These are phyloP conservation scores for Termitomyces sp. DNA, from an alignment of 768 basidiomycete species.

Conservation along the genomic window DNA sequence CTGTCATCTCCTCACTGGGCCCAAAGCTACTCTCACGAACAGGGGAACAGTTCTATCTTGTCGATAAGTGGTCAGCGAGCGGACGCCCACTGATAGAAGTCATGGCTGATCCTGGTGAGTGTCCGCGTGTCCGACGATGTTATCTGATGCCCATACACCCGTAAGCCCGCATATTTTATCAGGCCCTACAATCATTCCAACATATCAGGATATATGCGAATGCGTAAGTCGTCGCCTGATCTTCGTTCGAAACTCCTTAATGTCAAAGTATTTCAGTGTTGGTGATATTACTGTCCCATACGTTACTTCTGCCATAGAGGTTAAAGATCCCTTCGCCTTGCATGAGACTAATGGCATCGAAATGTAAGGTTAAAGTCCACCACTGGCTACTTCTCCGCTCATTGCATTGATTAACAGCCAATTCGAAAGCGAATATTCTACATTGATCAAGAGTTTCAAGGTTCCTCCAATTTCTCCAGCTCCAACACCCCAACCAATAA, in stretches of 20 bases:
- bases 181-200: slow-evolving; percentile 60
- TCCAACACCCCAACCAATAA: slow-evolving; percentile 27
- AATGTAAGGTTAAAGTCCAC: slow-evolving; percentile 36
- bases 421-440: slow-evolving; percentile 48
- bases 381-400: neutral
- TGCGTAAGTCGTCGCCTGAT: slow-evolving; percentile 38
- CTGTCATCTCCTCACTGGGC: slow-evolving; percentile 48
- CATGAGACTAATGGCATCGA: slow-evolving; percentile 51
- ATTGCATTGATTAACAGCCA: slow-evolving; percentile 31
- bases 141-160: neutral
- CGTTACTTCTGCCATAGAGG: slow-evolving; percentile 68
- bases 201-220: slow-evolving; percentile 79
- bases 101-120: slow-evolving; percentile 72
- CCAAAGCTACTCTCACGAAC: slow-evolving; percentile 70
- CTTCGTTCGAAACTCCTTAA: neutral
- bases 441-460: slow-evolving; percentile 49
- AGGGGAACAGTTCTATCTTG: slow-evolving; percentile 72
- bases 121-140: neutral
- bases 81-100: slow-evolving; percentile 68
- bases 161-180: slow-evolving; percentile 69
- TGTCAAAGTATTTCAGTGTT: slow-evolving; percentile 30
- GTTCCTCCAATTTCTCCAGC: slow-evolving; percentile 39
- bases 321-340: slow-evolving; percentile 58
- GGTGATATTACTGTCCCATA: slow-evolving; percentile 83
- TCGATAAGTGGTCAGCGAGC: slow-evolving; percentile 64